Evolutionary conservation across 108 stramenopile genomes (phyloP), one percentile per base, ranked within the genome.

Genomic region (Nitzschia sp.): DNA sequence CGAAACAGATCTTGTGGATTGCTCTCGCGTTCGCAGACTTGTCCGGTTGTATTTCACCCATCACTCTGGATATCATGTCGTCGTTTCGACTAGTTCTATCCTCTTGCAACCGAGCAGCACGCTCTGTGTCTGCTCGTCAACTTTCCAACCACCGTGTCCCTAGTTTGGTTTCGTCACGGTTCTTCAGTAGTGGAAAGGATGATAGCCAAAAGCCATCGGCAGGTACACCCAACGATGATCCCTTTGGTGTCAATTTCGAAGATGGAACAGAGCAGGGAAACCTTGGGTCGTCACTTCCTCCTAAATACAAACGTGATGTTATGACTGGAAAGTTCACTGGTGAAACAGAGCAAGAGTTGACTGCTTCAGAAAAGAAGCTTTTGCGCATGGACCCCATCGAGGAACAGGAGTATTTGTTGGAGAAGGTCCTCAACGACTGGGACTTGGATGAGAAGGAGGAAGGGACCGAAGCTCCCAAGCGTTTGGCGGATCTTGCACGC

Each of bases 291-390:
- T 38, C 69, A 14, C 29, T 69, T 26, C 92, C 92, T 11, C 89
- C 92, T 1, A 76, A 76, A 25, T 88, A 87, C 61, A 73, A 87
- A 15, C 86, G 92, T 7, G 92, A 93, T 72, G 57, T 84, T 9
- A 71, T 79, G 39, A 90, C 92, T 10, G 92, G 92, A 22, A 86
- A 86, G 62, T 85, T 89, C 65, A 93, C 89, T 0, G 81, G 86
- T 17, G 78, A 82, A 48, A 67, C 84, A 22, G 78, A 81, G 39
- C 65, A 72, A 19, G 89, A 90, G 75, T 55, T 90, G 7, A 77
- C 82, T 0, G 63, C 53, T 14, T 59, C 70, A 22, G 84, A 88
- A 25, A 48, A 63, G n/a, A 68, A 75, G 24, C 41, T 90, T 20
- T 62, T 93, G 21, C 78, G 78, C 17, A 72, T 85, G 74, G 86